Base-by-base conservation (phyloP, 176 grass and related monocot genomes). In the Secale cereale region DNA sequence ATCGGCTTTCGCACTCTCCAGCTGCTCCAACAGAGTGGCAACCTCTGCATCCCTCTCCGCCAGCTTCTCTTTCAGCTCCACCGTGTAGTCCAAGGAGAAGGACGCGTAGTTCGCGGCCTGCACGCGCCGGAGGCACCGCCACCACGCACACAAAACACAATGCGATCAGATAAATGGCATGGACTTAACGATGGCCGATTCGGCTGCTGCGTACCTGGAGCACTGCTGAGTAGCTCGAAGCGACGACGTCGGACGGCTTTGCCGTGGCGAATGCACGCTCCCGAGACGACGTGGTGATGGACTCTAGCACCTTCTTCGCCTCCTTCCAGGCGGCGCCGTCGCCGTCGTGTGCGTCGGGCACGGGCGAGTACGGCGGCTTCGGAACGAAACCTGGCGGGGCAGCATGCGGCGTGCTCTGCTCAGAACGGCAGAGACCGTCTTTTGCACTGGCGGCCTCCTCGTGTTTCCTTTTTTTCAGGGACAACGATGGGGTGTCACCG, bases 381-480 rank as follows among this genome's bases (percentile, higher is more conserved):
- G 62, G 6, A 28, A 31, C 14, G 66, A 35, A 11, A 36, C 0
- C 66, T 10, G 66, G 17, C 13, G 62, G 26, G 62, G 9, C 65
- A 36, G 16, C 3, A 7, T 16, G 65, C 3, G 69, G 69, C 37
- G 37, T 15, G 69, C 7, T 72, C n/a, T 1, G 70, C 6, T 43
- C 39, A 28, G 39, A 73, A 73, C 70, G 70, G 39, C n/a, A 0
- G 8, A 27, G 3, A 15, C 12, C n/a, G 36, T 25, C 69, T 26
- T 43, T 26, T 10, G 13, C 13, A 28, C 13, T 7, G 10, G 10
- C 67, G 20, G n/a, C 52, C 6, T 71, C 81, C 4, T 25, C 39
- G 11, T 6, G 29, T 14, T 78, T 88, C 65, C 74, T 78, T 65
- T 88, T 88, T 30, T 31, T 79, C 11, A 13, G 4, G 4, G 56